Evolutionary conservation across 768 basidiomycete species (phyloP), one percentile per base, ranked within the genome.

Genomic region (Leccinum boreale): DNA sequence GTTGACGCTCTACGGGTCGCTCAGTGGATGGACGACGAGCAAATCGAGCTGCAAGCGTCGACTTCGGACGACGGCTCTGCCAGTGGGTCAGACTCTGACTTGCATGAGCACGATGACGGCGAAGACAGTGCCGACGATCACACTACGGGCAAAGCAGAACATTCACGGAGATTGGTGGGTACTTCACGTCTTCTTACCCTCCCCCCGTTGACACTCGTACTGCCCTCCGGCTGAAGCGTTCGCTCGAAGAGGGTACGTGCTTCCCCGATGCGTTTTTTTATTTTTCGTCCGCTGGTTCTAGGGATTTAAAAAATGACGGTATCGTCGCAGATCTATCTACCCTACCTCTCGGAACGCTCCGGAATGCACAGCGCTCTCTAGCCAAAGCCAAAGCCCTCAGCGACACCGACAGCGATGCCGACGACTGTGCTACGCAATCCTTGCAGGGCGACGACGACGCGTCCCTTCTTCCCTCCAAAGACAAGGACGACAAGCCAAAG

Each of bases 261-360:
- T 19, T 19, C n/a, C 12, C 14, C 45, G 23, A 57, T 10, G 19
- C 14, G 19, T n/a, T 23, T 29, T 4, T 4, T 31, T 23, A 19
- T 39, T 35, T 48, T 28, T 36, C 44, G 3, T n/a, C 14, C 39
- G 17, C n/a, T 42, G 39, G 24, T 42, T 39, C 17, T 39, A 9
- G 36, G 12, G 11, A 9, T 42, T 17, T 4, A 1, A 12, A 33
- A 24, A n/a, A 21, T 66, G 23, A 67, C 33, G 17, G 5, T 8
- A 50, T 50, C 12, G 3, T 23, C 50, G 7, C 53, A 89, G 87
- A 84, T 66, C 72, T 89, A 45, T 81, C 82, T 21, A 70, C 77
- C 33, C 62, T 92, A 26, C 85, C 90, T 1, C 78, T 91, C 14
- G 85, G 86, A 5, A 75, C 84, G 5, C 74, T 90, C 21, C 79